Conservation (phyloP, 2,329 filamentous ascomycete species). For the Penicillium digitatum region DNA sequence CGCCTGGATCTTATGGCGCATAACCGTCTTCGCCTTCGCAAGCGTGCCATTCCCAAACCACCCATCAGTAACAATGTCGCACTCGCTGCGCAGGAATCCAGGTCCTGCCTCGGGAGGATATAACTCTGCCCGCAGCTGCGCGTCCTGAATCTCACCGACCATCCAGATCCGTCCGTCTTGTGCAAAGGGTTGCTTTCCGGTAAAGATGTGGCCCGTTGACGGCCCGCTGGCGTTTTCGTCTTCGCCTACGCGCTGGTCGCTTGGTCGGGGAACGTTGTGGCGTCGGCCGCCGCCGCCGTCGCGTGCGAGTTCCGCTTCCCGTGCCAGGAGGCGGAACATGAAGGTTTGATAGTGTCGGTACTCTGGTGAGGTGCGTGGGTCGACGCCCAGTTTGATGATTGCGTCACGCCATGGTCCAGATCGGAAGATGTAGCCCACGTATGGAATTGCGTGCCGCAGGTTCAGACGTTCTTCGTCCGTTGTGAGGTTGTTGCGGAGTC, state of each 20-base stretch:
- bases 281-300: constrained; percentile 32
- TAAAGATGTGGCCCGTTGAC: constrained; percentile 65
- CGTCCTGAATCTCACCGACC: constrained; percentile 85
- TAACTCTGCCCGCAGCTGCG: constrained; percentile 63
- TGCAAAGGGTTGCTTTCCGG: constrained; percentile 65
- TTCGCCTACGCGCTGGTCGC: constrained; percentile 2
- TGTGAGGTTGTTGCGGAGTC: constrained; percentile 67
- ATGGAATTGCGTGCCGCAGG: constrained; percentile 73
- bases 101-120: constrained; percentile 53
- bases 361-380: constrained; percentile 72
- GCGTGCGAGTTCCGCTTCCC: constrained; percentile 32
- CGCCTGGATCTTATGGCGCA: constrained; percentile 77
- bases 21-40: constrained; percentile 78
- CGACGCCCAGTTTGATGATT: constrained; percentile 77
- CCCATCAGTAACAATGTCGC: constrained; percentile 63
- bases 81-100: constrained; percentile 53
- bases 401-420: constrained; percentile 89
- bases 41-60: constrained; percentile 82
- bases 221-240: neutral
- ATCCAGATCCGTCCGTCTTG: constrained; percentile 90
- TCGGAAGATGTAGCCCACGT: constrained; percentile 86
- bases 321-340: constrained; percentile 67
- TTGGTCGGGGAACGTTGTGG: constrained; percentile 24
- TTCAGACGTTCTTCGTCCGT: constrained; percentile 49
- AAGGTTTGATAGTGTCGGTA: constrained; percentile 85